phyloP scores from a whole-genome alignment of 2,329 filamentous ascomycete genomes.

The Exophiala aquamarina region DNA sequence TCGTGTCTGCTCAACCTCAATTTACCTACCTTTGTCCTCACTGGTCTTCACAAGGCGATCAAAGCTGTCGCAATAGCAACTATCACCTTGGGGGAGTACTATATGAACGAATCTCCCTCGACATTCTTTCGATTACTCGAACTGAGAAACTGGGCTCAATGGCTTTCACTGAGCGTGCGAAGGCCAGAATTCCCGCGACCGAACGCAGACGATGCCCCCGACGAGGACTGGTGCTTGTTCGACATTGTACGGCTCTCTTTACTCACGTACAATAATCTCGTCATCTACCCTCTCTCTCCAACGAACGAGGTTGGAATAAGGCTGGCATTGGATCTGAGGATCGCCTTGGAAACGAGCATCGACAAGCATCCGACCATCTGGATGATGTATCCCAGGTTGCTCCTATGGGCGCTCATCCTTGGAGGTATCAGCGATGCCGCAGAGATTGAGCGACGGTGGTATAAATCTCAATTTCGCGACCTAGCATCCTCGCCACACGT shows the following conservation, averaged over 20 bases:
- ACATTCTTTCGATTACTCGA: not conserved
- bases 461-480: not conserved
- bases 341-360: not conserved
- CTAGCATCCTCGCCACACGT: not conserved
- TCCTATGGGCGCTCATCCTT: slow-evolving; percentile 7
- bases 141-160: slow-evolving; percentile 1
- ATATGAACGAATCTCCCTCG: not conserved
- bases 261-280: slow-evolving; percentile 12
- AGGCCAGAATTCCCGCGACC: too few relatives aligned
- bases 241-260: not conserved
- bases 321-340: not conserved
- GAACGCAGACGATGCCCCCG: not conserved
- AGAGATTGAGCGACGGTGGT: not conserved
- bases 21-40: too few relatives aligned
- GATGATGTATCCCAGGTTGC: not conserved
- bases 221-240: not conserved
- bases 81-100: not conserved
- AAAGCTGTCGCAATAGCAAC: not conserved
- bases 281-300: slow-evolving; percentile 28
- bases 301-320: not conserved
- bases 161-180: not conserved
- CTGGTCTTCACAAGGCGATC: not conserved
- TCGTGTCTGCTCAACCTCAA: too few relatives aligned
- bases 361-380: not conserved
- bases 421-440: slow-evolving; percentile 1